These are phyloP conservation scores for Neopestalotiopsis clavispora DNA, from an alignment of 2,329 filamentous ascomycete genomes.

Conservation along the genomic window DNA sequence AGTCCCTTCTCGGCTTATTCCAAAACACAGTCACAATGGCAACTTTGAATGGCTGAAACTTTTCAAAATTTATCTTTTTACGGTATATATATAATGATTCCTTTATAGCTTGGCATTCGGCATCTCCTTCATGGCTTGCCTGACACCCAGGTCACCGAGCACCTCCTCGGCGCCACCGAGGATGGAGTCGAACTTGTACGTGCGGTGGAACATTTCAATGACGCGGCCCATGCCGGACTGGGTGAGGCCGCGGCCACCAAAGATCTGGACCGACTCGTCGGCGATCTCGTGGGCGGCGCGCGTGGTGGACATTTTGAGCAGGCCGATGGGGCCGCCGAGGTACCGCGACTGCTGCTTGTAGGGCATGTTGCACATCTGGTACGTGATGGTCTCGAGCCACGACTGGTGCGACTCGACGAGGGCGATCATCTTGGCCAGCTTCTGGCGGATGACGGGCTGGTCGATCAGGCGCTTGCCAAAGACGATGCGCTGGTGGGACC, in stretches of 20 bases:
- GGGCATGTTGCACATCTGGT: slow-evolving; percentile 87
- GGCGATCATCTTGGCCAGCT: slow-evolving; percentile 89
- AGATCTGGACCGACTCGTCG: slow-evolving; percentile 84
- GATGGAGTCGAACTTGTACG: slow-evolving; percentile 82
- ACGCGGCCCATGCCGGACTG: slow-evolving; percentile 82
- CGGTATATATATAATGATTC: not conserved
- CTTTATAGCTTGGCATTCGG: slow-evolving; percentile 80
- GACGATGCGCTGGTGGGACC: slow-evolving; percentile 84
- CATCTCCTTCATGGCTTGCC: slow-evolving; percentile 84
- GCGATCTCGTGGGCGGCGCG: slow-evolving; percentile 82
- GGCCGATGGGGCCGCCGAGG: slow-evolving; percentile 79
- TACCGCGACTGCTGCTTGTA: slow-evolving; percentile 77
- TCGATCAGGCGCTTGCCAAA: slow-evolving; percentile 83
- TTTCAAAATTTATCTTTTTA: not conserved
- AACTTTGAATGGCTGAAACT: too few species aligned
- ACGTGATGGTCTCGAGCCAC: slow-evolving; percentile 83
- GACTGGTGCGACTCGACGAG: slow-evolving; percentile 82
- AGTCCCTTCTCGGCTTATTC: too few species aligned
- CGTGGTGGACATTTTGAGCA: slow-evolving; percentile 81
- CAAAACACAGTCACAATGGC: too few species aligned
- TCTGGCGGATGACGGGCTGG: slow-evolving; percentile 82
- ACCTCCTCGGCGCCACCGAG: slow-evolving; percentile 85
- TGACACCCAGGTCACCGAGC: slow-evolving; percentile 78
- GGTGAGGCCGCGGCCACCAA: slow-evolving; percentile 80
- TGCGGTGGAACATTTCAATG: slow-evolving; percentile 84